Evolutionary conservation across 306 rosid genomes (phyloP), one percentile per base, ranked within the genome.

Genomic region (Gastrolobium bilobum): DNA sequence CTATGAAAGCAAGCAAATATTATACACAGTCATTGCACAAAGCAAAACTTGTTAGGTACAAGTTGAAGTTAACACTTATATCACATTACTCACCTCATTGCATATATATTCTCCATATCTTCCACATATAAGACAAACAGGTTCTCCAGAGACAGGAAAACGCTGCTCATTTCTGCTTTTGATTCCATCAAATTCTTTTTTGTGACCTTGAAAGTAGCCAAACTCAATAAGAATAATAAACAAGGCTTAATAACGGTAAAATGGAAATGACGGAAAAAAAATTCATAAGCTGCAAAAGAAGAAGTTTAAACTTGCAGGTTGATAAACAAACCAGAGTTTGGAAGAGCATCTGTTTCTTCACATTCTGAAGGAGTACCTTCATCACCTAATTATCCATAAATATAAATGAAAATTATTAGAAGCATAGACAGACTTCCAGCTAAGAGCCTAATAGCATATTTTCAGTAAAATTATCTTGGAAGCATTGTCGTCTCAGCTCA

Each of bases 71-170:
- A 76, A 44, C 74, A 54, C 34, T 33, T 31, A 46, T 14, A 71
- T 62, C 81, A 60, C 13, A 50, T 34, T 71, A 64, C 79, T 80
- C 78, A 91, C 98, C 89, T 88, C 90, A 50, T 93, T 77, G 86
- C 95, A 90, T 86, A 93, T 91, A 71, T 93, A 91, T 81, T 93
- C 98, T 66, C 97, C 98, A 59, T 87, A 93, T 90, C 89, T 90
- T 48, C 97, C 92, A 72, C 98, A 93, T 40, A 93, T 66, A 51
- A 91, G 84, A 85, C 97, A 93, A 87, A 83, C 82, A 73, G 98
- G 97, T 77, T 93, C 98, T 70, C 95, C 97, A 10, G 89, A 77
- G 13, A 60, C 60, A 70, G 97, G 97, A 72, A 84, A 88, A 13
- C 92, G 88, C 62, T 93, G 98, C 66, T 90, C 91, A 71, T 67